A percentile compares a stretch with the other conserved stretches of the same genome.
Conservation (phyloP, 148 eudicot species). For the Arctostaphylos glauca region DNA sequence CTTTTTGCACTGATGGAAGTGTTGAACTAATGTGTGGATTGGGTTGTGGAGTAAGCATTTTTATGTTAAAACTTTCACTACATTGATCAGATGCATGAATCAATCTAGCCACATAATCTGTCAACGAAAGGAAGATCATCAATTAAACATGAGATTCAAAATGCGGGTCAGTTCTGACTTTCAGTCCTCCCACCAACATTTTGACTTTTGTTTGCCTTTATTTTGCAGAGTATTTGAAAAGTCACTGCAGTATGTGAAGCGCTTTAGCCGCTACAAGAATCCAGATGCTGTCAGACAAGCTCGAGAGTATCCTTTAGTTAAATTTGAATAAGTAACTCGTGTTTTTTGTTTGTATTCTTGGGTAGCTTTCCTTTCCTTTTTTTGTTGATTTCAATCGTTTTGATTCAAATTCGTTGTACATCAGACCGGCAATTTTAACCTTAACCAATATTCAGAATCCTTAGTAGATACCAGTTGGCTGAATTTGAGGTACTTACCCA, state of each 20-base stretch:
- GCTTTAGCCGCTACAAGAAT: slow-evolving; percentile 91
- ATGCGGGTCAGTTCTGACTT: background rate
- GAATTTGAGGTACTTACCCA: slow-evolving; percentile 62
- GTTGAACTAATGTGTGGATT: background rate
- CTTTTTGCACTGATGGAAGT: too few relatives aligned
- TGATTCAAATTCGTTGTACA: background rate
- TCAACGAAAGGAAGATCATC: background rate
- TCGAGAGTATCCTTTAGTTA: slow-evolving; percentile 59
- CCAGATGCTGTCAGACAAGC: slow-evolving; percentile 90
- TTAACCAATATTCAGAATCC: slow-evolving; percentile 47
- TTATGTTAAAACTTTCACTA: background rate
- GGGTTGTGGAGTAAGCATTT: background rate
- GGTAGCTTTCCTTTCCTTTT: background rate
- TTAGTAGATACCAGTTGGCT: slow-evolving; percentile 76
- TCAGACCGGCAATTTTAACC: slow-evolving; percentile 6
- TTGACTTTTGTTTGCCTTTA: background rate
- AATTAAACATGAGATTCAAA: background rate
- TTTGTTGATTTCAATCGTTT: background rate
- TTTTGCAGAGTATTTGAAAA: slow-evolving; percentile 73
- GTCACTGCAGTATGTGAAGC: slow-evolving; percentile 85
- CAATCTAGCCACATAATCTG: background rate
- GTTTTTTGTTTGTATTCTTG: background rate
- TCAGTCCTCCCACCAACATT: background rate
- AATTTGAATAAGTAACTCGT: background rate
- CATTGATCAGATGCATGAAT: slow-evolving; percentile 3